These are phyloP conservation scores for Paralagenidium karlingii DNA, from an alignment of 352 stramenopile species.

Conservation along the genomic window DNA sequence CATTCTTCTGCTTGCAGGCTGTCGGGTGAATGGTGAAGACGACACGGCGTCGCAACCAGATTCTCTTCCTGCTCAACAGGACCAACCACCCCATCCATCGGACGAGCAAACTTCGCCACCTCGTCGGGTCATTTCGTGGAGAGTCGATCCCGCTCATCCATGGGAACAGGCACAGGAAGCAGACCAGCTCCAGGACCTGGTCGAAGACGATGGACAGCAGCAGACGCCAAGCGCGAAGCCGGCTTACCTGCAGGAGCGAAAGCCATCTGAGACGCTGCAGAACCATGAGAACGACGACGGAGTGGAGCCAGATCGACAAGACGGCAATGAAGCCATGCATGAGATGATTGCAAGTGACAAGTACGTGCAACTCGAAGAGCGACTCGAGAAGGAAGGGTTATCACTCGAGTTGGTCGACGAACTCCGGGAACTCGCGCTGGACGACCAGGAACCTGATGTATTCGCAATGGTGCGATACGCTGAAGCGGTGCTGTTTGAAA, in stretches of 20 bases:
- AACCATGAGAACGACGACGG: constrained; percentile 4
- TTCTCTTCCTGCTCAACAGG: too few relatives aligned
- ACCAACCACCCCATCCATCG: too few relatives aligned
- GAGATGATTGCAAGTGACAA: constrained; percentile 11
- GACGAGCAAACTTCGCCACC: too few relatives aligned
- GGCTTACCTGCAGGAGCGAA: constrained; percentile 10
- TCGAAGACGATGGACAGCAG: too few relatives aligned
- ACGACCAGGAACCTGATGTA: constrained; percentile 15
- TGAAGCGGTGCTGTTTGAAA: constrained; percentile 51
- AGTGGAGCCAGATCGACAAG: background rate
- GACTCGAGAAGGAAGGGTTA: constrained; percentile 26
- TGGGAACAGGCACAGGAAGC: too few relatives aligned
- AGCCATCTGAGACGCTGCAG: constrained; percentile 11
- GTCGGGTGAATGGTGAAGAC: too few relatives aligned
- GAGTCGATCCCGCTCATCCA: too few relatives aligned
- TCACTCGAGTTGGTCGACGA: constrained; percentile 19
- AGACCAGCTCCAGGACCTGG: too few relatives aligned
- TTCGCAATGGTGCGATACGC: constrained; percentile 43
- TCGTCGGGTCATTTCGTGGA: too few relatives aligned
- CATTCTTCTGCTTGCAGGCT: too few relatives aligned
- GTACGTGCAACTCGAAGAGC: constrained; percentile 38
- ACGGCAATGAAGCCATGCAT: background rate
- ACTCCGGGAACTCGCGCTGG: constrained; percentile 14
- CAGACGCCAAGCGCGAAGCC: too few relatives aligned
- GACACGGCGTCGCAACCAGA: too few relatives aligned